Percentiles rank a stretch among this genome's conserved stretches.
Conservation (phyloP, 441 rosid species). For the Corymbia calophylla region DNA sequence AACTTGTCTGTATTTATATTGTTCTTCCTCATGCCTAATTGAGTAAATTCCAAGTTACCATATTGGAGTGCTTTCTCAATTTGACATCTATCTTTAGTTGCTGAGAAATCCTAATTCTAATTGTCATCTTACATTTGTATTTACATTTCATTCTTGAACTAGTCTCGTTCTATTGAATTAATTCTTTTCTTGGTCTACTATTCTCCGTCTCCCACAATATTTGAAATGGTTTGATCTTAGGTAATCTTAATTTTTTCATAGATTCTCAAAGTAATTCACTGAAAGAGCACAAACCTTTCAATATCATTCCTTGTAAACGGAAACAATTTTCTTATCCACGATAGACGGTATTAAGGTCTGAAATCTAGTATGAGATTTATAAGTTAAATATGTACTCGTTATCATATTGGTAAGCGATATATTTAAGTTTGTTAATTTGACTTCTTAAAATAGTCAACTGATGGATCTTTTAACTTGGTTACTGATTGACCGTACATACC, state of each 20-base stretch:
- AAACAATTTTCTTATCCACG: background rate
- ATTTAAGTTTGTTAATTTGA: background rate
- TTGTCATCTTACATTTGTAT: background rate
- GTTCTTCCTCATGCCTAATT: background rate
- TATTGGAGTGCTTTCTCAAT: background rate
- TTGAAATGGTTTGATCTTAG: background rate
- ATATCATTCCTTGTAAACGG: background rate
- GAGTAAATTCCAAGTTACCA: background rate
- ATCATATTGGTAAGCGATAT: background rate
- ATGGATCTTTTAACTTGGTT: background rate
- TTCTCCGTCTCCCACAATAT: background rate
- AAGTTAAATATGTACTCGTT: background rate
- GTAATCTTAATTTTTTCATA: background rate
- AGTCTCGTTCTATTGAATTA: background rate
- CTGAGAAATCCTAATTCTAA: background rate
- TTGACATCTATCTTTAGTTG: background rate
- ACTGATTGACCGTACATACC: background rate
- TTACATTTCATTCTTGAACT: background rate
- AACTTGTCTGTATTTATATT: background rate
- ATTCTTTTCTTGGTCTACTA: background rate
- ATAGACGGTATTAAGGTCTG: fast-evolving
- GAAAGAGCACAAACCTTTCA: background rate
- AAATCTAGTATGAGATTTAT: background rate
- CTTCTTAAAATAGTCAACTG: background rate
- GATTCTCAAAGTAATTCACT: background rate